Evolutionary conservation across 2,329 filamentous ascomycete species (phyloP), one percentile per base, ranked within the genome.

Genomic region (Leptographium galeiforme): DNA sequence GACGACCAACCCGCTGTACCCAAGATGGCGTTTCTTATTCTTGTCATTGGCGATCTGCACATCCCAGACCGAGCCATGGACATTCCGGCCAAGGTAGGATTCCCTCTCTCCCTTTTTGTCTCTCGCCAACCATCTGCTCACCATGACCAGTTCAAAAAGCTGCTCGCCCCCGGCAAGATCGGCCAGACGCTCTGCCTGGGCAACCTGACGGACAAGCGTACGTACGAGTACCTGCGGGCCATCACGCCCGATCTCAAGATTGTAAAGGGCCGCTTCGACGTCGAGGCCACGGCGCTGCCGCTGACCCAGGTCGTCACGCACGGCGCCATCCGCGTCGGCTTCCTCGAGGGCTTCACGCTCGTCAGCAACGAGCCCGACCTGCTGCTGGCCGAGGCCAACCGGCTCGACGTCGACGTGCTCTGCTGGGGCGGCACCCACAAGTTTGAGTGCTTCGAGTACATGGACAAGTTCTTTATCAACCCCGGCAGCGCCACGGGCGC

Each of bases 41-140:
- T 95, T 66, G 88, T 93, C 65, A 88, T 95, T 62, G 89, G 89
- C 68, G 89, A 95, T 73, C 81, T 95, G 53, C 89, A 95, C 73
- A 95, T 95, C 70, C 89, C 89, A 63, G 89, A 95, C 70, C 79
- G 89, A 67, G 89, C 89, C 62, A 82, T 93, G 59, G 89, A 95
- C 68, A 90, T 95, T 63, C 89, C 89, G 56, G 77, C 85, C 68
- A 95, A 95, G 82, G 89, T 89, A 60, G 59, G 32, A 53, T 47
- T 52, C 43, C 38, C 39, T 18, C 47, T 49, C 39, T 44, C 13
- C 5, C 6, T 51, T 11, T 16, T 32, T 18, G 47, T 18, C 51
- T 44, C 40, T 43, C 19, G 18, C 46, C 54, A 41, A 50, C 46
- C 19, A 48, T 39, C 40, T 25, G 49, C 48, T 34, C 53, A 48